Conservation (phyloP, 208 protist genomes). For the Leishmania martiniquensis region DNA sequence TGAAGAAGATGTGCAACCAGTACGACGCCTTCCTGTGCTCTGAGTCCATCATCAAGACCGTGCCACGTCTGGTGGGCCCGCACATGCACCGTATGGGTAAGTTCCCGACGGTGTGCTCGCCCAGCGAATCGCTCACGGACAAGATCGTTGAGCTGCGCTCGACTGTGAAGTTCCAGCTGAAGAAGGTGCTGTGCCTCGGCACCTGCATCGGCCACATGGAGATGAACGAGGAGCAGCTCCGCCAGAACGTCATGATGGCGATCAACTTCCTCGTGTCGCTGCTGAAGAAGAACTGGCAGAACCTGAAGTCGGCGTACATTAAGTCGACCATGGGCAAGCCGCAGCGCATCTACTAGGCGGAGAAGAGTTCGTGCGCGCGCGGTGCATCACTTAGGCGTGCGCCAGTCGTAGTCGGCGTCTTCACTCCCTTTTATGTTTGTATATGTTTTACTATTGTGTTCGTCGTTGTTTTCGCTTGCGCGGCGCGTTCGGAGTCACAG, state of each 20-base stretch:
- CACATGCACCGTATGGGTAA: constrained; percentile 99
- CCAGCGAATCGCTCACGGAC: constrained; percentile 91
- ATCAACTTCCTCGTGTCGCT: constrained; percentile 99
- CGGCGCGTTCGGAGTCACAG: too few species aligned
- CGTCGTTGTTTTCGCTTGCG: too few species aligned
- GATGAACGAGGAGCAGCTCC: constrained; percentile 96
- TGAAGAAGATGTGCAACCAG: constrained; percentile 99
- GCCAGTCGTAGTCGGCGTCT: too few species aligned
- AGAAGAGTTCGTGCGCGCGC: neutral
- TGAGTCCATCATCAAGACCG: constrained; percentile 97
- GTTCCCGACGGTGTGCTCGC: constrained; percentile 97
- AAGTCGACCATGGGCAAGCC: constrained; percentile 99
- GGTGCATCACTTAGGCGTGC: too few species aligned
- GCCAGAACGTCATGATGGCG: constrained; percentile 96
- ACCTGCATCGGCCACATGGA: constrained; percentile 97
- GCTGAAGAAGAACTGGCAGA: constrained; percentile 99
- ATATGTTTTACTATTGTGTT: too few species aligned
- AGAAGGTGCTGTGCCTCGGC: constrained; percentile 99
- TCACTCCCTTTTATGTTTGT: too few species aligned
- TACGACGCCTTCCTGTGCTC: constrained; percentile 99
- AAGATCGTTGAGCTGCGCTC: constrained; percentile 96
- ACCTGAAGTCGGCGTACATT: constrained; percentile 99
- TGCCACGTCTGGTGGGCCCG: constrained; percentile 96
- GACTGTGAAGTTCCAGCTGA: constrained; percentile 99
- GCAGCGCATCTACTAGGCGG: constrained; percentile 96